Evolutionary conservation across 1,284 basidiomycete species (phyloP), one percentile per base, ranked within the genome.

Genomic region (Irpex sp.): DNA sequence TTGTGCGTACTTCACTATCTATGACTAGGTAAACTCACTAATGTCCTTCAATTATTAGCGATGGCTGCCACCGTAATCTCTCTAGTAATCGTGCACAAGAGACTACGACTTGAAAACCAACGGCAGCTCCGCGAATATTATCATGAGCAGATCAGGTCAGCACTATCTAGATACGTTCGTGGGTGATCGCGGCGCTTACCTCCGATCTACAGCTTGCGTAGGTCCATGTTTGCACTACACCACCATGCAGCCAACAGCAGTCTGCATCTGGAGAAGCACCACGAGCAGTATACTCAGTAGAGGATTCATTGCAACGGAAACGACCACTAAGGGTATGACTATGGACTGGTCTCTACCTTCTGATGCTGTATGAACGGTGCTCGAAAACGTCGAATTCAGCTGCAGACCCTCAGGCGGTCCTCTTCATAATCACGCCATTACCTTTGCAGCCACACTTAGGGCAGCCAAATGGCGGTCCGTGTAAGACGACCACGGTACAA

Each of bases 51-150:
- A 0, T 26, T 3, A 2, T 26, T 33, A 85, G 83, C 77, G 11
- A 81, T 85, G 74, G 61, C 71, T 3, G 68, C 75, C 4, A 80
- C 75, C 0, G 79, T 79, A 64, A 65, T 78, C 7, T 72, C 78
- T 59, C 77, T 87, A 13, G 78, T 78, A 3, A 65, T 83, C 33
- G 64, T 82, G n/a, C 83, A 87, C 69, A 80, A 78, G 47, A 78
- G 83, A 4, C 76, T 81, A 54, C 81, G 82, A 5, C 71, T 79
- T 21, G 69, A 72, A 46, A 75, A 74, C 4, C 80, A 81, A 62
- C 75, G 76, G 55, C 81, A 83, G 64, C 70, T 86, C 36, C 72
- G 78, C 49, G 81, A 83, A 37, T 87, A 86, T 67, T 86, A 83
- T 64, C 73, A 79, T 43, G 83, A 87, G 66, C 85, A 87, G 68